A percentile compares a stretch with the other conserved stretches of the same genome.
These are phyloP conservation scores for Camillea tinctor DNA, from an alignment of 2,329 filamentous ascomycete genomes.

Conservation along the genomic window DNA sequence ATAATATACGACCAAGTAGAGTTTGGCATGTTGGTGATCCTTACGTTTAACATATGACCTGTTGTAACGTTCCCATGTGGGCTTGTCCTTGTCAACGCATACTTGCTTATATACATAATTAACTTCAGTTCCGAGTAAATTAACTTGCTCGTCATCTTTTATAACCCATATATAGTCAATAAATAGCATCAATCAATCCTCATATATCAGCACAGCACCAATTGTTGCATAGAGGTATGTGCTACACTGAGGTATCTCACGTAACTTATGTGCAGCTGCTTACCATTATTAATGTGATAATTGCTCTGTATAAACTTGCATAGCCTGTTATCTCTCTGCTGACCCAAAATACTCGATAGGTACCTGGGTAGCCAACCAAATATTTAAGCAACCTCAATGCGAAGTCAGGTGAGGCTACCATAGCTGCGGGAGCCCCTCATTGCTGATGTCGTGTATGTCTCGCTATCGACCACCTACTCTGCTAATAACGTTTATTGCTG, in stretches of 20 bases:
- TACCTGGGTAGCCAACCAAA: background rate
- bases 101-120: background rate
- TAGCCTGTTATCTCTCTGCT: background rate
- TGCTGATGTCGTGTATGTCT: background rate
- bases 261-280: background rate
- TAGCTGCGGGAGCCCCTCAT: background rate
- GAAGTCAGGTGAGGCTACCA: background rate
- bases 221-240: background rate
- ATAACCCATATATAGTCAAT: too few species aligned
- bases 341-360: background rate
- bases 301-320: background rate
- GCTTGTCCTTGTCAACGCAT: background rate
- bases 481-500: background rate
- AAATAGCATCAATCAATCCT: too few species aligned
- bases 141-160: background rate
- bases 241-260: background rate
- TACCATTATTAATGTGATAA: background rate
- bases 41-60: background rate
- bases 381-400: background rate
- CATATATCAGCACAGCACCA: too few species aligned
- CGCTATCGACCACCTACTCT: background rate
- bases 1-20: background rate
- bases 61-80: background rate
- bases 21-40: background rate
- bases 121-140: background rate